phyloP scores from a whole-genome alignment of 2,329 filamentous ascomycete genomes.

The Ascosphaera aggregata region DNA sequence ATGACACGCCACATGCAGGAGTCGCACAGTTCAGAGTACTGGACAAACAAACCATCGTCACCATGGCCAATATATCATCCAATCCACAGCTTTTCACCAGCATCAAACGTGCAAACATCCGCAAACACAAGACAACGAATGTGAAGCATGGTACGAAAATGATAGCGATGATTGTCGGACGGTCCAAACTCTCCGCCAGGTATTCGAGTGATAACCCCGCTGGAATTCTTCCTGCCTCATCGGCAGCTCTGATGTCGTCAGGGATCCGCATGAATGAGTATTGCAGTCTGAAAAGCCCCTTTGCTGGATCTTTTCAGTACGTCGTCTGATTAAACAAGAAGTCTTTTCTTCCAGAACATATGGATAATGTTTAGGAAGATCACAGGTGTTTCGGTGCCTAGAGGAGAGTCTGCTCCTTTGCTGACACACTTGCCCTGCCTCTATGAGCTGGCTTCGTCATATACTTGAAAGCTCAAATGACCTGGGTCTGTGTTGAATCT shows the following conservation, averaged over 20 bases:
- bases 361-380: no score
- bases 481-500: no score
- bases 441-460: no score
- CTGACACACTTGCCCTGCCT: no score
- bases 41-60: slow-evolving; percentile 19
- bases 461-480: no score
- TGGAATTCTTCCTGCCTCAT: slow-evolving; percentile 11
- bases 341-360: no score
- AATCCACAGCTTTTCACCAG: slow-evolving; percentile 20
- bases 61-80: slow-evolving; percentile 27
- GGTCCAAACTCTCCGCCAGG: slow-evolving; percentile 11
- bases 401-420: no score
- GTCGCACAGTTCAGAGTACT: not conserved
- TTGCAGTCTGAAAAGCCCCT: no score
- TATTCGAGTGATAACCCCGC: slow-evolving; percentile 8
- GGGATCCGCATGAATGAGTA: slow-evolving; percentile 8
- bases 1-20: slow-evolving; percentile 1
- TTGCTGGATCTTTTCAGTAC: no score
- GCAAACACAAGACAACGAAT: slow-evolving; percentile 16
- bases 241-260: slow-evolving; percentile 10
- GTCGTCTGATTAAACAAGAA: no score
- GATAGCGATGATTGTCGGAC: slow-evolving; percentile 10
- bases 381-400: no score
- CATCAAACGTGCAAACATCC: slow-evolving; percentile 22
- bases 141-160: slow-evolving; percentile 11